Evolutionary conservation across 2,329 filamentous ascomycete genomes (phyloP).

Genomic region (Trichoderma pleuroti): DNA sequence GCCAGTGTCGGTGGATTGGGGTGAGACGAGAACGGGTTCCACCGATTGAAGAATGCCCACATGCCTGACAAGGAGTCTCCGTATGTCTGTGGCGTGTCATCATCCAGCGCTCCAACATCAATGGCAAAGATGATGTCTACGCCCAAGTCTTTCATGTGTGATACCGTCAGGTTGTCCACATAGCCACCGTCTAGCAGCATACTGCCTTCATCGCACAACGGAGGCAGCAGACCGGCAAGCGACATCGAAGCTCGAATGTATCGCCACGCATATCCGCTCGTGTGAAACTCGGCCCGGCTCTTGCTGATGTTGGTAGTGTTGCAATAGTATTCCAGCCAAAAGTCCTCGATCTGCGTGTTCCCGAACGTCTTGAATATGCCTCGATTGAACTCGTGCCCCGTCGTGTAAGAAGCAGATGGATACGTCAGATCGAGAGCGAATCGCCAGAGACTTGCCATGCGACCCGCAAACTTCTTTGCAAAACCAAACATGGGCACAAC

Average conservation of each 20-base stretch:
- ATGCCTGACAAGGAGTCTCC: constrained; percentile 92
- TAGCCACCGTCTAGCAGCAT: constrained; percentile 97
- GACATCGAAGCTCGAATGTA: constrained; percentile 98
- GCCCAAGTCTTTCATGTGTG: constrained; percentile 93
- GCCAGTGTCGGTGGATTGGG: constrained; percentile 92
- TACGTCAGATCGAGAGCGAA: constrained; percentile 96
- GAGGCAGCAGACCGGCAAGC: constrained; percentile 84
- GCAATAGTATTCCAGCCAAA: constrained; percentile 98
- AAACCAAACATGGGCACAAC: constrained; percentile 95
- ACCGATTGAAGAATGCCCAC: constrained; percentile 92
- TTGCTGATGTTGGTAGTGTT: constrained; percentile 99
- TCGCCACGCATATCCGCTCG: constrained; percentile 93
- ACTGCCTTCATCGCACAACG: constrained; percentile 92
- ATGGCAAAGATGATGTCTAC: constrained; percentile 94
- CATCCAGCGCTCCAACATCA: constrained; percentile 89
- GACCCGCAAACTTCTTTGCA: constrained; percentile 93
- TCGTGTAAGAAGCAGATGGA: constrained; percentile 94
- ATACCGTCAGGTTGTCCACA: constrained; percentile 93
- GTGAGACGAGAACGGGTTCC: constrained; percentile 88
- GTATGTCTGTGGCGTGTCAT: constrained; percentile 86
- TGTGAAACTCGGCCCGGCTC: constrained; percentile 87
- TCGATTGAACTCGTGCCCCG: constrained; percentile 96
- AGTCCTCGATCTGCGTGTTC: constrained; percentile 95
- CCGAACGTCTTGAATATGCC: constrained; percentile 99
- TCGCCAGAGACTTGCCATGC: constrained; percentile 99